Evolutionary conservation across 1,139 yeast species (phyloP).

Genomic region (Geotrichum australiense): DNA sequence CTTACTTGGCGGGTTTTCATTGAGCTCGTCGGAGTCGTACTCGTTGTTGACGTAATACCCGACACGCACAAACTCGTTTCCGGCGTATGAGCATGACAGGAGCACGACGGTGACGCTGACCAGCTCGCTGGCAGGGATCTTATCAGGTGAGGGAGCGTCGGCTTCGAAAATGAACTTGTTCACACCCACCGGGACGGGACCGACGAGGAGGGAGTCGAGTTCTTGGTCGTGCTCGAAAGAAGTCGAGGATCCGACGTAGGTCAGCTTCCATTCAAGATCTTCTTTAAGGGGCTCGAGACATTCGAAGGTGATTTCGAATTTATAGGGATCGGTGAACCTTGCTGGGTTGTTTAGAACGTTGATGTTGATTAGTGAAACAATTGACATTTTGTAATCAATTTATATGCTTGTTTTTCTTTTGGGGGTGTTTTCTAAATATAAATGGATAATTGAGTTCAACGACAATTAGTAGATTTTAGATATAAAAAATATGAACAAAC

Average conservation of each 20-base stretch:
- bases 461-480: no score
- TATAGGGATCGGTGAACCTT: slow-evolving; percentile 84
- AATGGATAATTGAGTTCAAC: no score
- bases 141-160: slow-evolving; percentile 93
- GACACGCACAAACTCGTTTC: slow-evolving; percentile 89
- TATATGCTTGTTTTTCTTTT: not conserved
- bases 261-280: slow-evolving; percentile 94
- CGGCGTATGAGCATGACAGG: slow-evolving; percentile 87
- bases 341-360: slow-evolving; percentile 95
- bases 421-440: no score
- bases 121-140: slow-evolving; percentile 91
- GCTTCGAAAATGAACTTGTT: slow-evolving; percentile 90
- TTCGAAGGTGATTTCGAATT: slow-evolving; percentile 94
- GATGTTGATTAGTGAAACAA: slow-evolving; percentile 85
- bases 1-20: slow-evolving; percentile 90
- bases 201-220: slow-evolving; percentile 87
- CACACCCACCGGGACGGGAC: slow-evolving; percentile 97
- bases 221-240: slow-evolving; percentile 96
- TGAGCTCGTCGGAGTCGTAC: slow-evolving; percentile 83
- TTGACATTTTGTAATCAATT: slow-evolving; percentile 55
- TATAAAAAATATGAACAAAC: not conserved
- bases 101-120: slow-evolving; percentile 92
- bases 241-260: slow-evolving; percentile 92
- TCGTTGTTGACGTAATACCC: slow-evolving; percentile 97
- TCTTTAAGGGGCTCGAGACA: slow-evolving; percentile 89